phyloP scores from a whole-genome alignment of 148 eudicot species.

The Linanthus parryae region DNA sequence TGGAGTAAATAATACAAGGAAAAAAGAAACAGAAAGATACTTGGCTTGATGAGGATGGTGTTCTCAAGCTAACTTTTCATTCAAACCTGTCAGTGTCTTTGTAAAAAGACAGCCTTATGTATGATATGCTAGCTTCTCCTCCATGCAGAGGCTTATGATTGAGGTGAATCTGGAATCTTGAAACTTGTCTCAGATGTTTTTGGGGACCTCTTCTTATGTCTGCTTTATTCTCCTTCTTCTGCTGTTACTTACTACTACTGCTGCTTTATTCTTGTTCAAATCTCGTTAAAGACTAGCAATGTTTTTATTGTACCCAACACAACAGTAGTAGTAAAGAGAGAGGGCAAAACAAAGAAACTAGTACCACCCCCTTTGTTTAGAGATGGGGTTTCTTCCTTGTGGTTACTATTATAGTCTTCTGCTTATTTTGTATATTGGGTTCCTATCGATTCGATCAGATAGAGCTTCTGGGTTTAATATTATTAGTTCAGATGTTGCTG shows the following conservation, averaged over 20 bases:
- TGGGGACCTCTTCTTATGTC: constrained; percentile 22
- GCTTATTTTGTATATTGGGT: constrained; percentile 41
- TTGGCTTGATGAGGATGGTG: constrained; percentile 72
- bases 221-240: too few relatives aligned
- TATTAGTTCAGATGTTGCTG: constrained; percentile 57
- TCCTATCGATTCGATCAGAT: constrained; percentile 38
- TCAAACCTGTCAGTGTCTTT: constrained; percentile 61
- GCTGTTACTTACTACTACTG: too few relatives aligned
- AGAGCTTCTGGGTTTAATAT: constrained; percentile 38
- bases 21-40: constrained; percentile 43
- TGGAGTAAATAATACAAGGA: constrained; percentile 50
- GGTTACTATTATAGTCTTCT: constrained; percentile 29
- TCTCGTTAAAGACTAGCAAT: constrained; percentile 19
- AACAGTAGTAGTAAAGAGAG: constrained; percentile 12
- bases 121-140: constrained; percentile 47
- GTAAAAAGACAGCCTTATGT: constrained; percentile 42
- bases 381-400: constrained; percentile 33
- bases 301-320: constrained; percentile 14
- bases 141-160: constrained; percentile 72
- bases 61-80: constrained; percentile 58
- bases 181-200: constrained; percentile 30
- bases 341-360: background rate
- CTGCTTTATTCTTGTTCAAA: constrained; percentile 19
- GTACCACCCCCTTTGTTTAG: constrained; percentile 6
- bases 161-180: constrained; percentile 65